Evolutionary conservation across 179 eudicot genomes (phyloP), one percentile per base, ranked within the genome.

Genomic region (Gypsophila paniculata): DNA sequence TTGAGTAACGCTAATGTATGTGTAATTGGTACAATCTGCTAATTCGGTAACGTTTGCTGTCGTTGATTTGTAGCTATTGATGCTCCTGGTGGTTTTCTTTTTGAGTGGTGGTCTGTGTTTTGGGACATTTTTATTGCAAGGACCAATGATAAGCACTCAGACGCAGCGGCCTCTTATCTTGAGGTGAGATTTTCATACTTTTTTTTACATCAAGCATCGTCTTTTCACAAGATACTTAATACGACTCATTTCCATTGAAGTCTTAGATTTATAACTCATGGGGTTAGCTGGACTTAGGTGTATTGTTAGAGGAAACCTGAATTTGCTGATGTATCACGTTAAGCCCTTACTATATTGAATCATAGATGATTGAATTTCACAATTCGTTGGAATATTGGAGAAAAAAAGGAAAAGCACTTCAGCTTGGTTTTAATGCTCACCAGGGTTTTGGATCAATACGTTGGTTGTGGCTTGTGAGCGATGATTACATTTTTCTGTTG

Each of bases 51-150:
- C 44, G 53, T 46, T 54, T 26, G 44, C 39, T 63, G 44, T 5
- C 18, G 17, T 57, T 65, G 75, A 52, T 67, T 67, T 70, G 60
- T 73, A 86, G 89, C 84, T 23, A 86, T 86, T 54, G 85, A 86
- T 82, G 87, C 85, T 74, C 89, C 87, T 0, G 86, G 87, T 0
- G 86, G 87, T 42, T 86, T 86, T 68, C 87, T 86, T 32, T 86
- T 81, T 26, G 89, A 86, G 73, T 86, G 89, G 89, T 85, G 89
- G 89, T 79, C 86, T 17, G 85, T 85, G 61, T 85, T 85, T 71
- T 85, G 89, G 89, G 89, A 83, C 59, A 81, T 81, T 65, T 86
- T 81, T 22, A 79, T 83, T 57, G 82, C 87, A 61, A 83, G 89
- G 75, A 81, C 84, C 59, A 83, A 79, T 75, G 76, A 69, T 49